Evolutionary conservation across 257 asterid genomes (phyloP).

Genomic region (Solanum chiquidenum): DNA sequence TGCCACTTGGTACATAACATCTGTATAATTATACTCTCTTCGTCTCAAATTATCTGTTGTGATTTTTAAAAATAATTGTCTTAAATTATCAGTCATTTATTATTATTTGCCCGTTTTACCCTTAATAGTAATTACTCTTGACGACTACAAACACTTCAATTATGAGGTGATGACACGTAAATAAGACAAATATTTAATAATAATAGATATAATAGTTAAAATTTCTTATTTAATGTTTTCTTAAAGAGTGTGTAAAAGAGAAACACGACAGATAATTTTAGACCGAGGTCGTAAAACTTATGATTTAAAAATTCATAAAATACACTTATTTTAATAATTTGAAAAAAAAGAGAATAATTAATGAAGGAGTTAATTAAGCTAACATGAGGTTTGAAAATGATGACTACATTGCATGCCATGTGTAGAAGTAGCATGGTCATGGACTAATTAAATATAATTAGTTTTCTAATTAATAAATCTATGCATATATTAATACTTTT

Average conservation of each 20-base stretch:
- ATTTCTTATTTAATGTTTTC: too few relatives aligned
- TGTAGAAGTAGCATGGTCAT: background rate
- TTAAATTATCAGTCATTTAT: background rate
- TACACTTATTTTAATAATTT: background rate
- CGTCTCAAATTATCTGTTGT: background rate
- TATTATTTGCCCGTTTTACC: background rate
- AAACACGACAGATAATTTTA: background rate
- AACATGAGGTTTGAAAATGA: background rate
- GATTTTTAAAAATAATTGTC: background rate
- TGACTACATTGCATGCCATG: background rate
- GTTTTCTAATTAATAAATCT: background rate
- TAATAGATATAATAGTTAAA: too few relatives aligned
- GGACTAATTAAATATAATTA: background rate
- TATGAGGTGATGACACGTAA: background rate
- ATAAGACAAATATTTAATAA: too few relatives aligned
- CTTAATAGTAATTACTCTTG: background rate
- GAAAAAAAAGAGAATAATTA: background rate
- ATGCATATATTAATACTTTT: background rate
- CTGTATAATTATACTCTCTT: conserved; percentile 4
- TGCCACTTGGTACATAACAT: conserved; percentile 15
- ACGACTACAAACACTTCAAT: too few relatives aligned
- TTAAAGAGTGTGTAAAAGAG: background rate
- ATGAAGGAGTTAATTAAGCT: background rate
- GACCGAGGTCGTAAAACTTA: background rate
- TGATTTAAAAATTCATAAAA: background rate